Conservation (phyloP, 345 rosid species). For the Gossypium bickii region DNA sequence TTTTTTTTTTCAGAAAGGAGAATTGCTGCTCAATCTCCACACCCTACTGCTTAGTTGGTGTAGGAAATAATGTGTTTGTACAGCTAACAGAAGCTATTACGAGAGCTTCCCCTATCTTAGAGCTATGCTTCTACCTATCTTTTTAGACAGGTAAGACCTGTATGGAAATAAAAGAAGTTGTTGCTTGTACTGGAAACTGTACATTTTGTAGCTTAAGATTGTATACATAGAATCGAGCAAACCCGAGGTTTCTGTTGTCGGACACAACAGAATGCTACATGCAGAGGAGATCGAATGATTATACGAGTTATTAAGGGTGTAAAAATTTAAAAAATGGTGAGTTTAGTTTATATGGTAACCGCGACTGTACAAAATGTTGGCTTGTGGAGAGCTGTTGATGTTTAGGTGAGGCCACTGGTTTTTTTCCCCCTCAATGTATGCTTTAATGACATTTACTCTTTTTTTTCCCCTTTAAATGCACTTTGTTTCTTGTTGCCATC, state of each 20-base stretch:
- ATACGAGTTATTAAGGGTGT: slow-evolving; percentile 43
- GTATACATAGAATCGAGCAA: slow-evolving; percentile 47
- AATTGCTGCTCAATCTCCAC: slow-evolving; percentile 47
- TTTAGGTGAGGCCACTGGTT: slow-evolving; percentile 33
- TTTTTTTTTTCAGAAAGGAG: slow-evolving; percentile 58
- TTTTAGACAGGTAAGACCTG: slow-evolving; percentile 40
- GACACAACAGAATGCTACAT: neutral
- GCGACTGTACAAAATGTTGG: slow-evolving; percentile 50
- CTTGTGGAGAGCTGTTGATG: slow-evolving; percentile 53
- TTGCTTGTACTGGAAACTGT: slow-evolving; percentile 52
- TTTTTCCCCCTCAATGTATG: neutral
- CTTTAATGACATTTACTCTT: neutral
- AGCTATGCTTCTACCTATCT: slow-evolving; percentile 27
- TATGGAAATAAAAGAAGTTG: slow-evolving; percentile 40
- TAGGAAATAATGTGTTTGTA: slow-evolving; percentile 45
- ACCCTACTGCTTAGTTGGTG: slow-evolving; percentile 30
- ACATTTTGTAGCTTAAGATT: slow-evolving; percentile 63
- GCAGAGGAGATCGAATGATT: slow-evolving; percentile 33
- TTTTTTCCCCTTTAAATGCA: neutral
- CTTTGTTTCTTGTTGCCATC: neutral
- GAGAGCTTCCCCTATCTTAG: slow-evolving; percentile 31
- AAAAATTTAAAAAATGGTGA: slow-evolving; percentile 35
- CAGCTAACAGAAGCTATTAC: slow-evolving; percentile 54
- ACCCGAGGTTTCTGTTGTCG: slow-evolving; percentile 24
- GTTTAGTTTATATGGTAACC: slow-evolving; percentile 36